Evolutionary conservation across 805 yeast genomes (phyloP).

Genomic region (Wickerhamomyces hampshirensis): DNA sequence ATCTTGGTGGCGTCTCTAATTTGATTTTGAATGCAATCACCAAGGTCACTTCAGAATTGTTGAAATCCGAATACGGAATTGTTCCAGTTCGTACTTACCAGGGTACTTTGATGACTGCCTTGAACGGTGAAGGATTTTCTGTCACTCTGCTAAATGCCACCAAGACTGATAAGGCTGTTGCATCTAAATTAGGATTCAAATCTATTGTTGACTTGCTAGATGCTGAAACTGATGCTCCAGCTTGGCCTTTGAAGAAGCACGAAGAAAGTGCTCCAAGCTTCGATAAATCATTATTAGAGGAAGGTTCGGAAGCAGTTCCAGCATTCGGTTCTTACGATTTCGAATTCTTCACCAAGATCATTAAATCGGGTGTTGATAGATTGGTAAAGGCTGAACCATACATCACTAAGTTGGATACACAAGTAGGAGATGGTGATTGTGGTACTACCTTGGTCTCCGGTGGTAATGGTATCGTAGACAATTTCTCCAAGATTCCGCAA

Average conservation of each 20-base stretch:
- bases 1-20: conserved; percentile 84
- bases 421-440: conserved; percentile 97
- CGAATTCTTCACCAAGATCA: conserved; percentile 28
- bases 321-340: conserved; percentile 34
- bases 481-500: conserved; percentile 39
- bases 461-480: conserved; percentile 61
- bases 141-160: conserved; percentile 74
- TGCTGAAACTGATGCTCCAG: conserved; percentile 72
- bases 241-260: conserved; percentile 50
- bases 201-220: conserved; percentile 56
- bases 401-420: conserved; percentile 79
- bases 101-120: conserved; percentile 83
- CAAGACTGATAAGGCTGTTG: conserved; percentile 37
- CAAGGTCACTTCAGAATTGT: conserved; percentile 47
- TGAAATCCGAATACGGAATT: conserved; percentile 49
- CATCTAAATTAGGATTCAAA: conserved; percentile 23
- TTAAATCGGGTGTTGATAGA: conserved; percentile 45
- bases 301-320: conserved; percentile 27
- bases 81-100: conserved; percentile 64
- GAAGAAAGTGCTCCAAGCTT: conserved; percentile 24
- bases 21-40: conserved; percentile 74
- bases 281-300: conserved; percentile 26
- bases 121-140: conserved; percentile 90
- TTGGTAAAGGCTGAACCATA: conserved; percentile 69
- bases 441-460: conserved; percentile 89